Percentiles rank a stretch among this genome's conserved stretches.
These are phyloP conservation scores for Suillus subalutaceus DNA, from an alignment of 768 basidiomycete genomes.

Conservation along the genomic window DNA sequence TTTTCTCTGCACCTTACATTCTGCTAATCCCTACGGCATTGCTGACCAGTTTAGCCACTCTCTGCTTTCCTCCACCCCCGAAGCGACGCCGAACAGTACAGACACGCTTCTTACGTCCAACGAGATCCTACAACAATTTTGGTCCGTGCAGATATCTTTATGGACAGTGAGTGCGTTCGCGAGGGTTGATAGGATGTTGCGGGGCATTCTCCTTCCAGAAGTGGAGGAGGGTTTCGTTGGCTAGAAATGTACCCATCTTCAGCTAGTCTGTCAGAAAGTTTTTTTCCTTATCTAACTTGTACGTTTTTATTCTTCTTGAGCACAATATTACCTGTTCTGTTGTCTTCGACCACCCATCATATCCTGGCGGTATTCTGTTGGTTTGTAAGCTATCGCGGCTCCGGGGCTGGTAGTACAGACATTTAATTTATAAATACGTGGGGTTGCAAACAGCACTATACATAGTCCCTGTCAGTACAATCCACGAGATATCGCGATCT, in stretches of 20 bases:
- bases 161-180: background rate
- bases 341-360: too few species aligned
- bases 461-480: background rate
- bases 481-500: background rate
- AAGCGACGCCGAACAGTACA: conserved; percentile 42
- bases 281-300: background rate
- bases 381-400: background rate
- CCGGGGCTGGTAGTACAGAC: too few species aligned
- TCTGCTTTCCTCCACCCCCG: conserved; percentile 68
- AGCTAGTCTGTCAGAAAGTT: too few species aligned
- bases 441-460: background rate
- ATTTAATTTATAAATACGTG: background rate
- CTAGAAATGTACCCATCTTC: background rate
- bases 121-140: conserved; percentile 76
- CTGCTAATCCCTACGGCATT: background rate
- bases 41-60: conserved; percentile 43
- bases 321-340: too few species aligned
- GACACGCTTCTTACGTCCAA: conserved; percentile 71
- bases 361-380: too few species aligned
- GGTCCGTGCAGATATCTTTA: conserved; percentile 57
- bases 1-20: background rate
- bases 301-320: background rate
- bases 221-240: background rate
- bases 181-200: background rate
- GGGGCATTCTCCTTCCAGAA: background rate